Conservation (phyloP, 352 stramenopile genomes). For the Ophiocytium majus region DNA sequence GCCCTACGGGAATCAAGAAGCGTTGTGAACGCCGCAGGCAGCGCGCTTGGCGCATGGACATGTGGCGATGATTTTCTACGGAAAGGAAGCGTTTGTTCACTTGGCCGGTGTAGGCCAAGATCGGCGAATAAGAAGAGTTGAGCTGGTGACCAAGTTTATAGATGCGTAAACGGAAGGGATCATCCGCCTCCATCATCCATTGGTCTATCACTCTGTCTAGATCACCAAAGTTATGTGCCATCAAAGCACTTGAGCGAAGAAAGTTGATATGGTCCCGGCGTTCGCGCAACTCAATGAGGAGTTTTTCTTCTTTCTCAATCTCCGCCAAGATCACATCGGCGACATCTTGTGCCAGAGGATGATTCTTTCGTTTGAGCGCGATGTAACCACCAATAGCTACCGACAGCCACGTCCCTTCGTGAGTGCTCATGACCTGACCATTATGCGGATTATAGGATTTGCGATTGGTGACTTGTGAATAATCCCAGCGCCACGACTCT, state of each 20-base stretch:
- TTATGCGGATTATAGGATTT: not conserved
- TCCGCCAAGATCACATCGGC: not conserved
- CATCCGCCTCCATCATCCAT: not conserved
- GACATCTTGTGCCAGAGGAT: not conserved
- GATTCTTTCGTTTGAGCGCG: not conserved
- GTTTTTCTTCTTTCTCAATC: slow-evolving; percentile 16
- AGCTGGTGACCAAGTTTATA: slow-evolving; percentile 10
- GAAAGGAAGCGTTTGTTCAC: slow-evolving; percentile 1
- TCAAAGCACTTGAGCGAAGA: not conserved
- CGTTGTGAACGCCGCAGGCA: not conserved
- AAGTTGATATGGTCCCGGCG: not conserved
- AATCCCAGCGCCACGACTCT: slow-evolving; percentile 5
- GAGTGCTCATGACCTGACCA: slow-evolving; percentile 2
- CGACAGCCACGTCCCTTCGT: slow-evolving; percentile 5
- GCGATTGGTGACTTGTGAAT: slow-evolving; percentile 6
- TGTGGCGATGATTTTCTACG: slow-evolving; percentile 14
- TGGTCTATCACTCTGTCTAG: slow-evolving; percentile 2
- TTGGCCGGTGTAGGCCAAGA: not conserved
- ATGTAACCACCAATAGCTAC: not conserved
- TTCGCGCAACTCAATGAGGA: not conserved
- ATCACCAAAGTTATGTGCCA: slow-evolving; percentile 12
- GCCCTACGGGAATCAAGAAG: slow-evolving; percentile 2
- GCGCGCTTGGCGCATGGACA: not conserved
- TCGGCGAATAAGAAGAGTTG: not conserved
- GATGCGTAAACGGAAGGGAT: not conserved